Evolutionary conservation across 148 eudicot genomes (phyloP).

Genomic region (Diospyros kaki): DNA sequence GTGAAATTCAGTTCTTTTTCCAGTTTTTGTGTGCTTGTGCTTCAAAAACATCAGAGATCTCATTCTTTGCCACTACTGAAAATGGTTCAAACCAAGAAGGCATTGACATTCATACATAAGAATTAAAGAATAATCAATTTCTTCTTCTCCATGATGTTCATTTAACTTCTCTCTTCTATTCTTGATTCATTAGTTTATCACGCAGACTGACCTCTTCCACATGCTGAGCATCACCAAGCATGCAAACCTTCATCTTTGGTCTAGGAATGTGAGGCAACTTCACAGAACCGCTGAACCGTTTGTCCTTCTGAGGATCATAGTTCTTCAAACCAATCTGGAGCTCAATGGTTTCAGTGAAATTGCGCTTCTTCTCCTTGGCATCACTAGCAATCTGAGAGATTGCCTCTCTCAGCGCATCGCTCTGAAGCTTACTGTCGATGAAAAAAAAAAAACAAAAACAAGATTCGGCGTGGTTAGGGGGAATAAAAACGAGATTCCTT

Average conservation of each 20-base stretch:
- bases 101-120: too few species aligned
- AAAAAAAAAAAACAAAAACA: not conserved
- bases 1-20: too few species aligned
- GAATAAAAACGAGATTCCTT: not conserved
- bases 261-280: constrained; percentile 80
- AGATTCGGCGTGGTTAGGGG: not conserved
- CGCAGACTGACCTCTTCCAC: constrained; percentile 57
- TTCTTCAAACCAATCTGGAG: constrained; percentile 85
- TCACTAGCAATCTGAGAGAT: constrained; percentile 34
- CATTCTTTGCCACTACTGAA: too few species aligned
- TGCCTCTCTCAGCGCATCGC: constrained; percentile 63
- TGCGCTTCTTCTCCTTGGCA: constrained; percentile 49
- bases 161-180: not conserved
- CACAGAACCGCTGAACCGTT: constrained; percentile 89
- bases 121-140: too few species aligned
- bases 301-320: constrained; percentile 85
- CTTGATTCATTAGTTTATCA: not conserved
- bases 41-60: too few species aligned
- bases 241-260: constrained; percentile 82
- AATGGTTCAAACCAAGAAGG: too few species aligned
- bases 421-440: constrained; percentile 54
- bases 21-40: too few species aligned
- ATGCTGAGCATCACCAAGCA: constrained; percentile 92
- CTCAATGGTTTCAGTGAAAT: constrained; percentile 65
- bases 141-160: too few species aligned